A percentile compares a stretch with the other conserved stretches of the same genome.
phyloP scores from a whole-genome alignment of 179 eudicot genomes.

The Carnegiea gigantea region DNA sequence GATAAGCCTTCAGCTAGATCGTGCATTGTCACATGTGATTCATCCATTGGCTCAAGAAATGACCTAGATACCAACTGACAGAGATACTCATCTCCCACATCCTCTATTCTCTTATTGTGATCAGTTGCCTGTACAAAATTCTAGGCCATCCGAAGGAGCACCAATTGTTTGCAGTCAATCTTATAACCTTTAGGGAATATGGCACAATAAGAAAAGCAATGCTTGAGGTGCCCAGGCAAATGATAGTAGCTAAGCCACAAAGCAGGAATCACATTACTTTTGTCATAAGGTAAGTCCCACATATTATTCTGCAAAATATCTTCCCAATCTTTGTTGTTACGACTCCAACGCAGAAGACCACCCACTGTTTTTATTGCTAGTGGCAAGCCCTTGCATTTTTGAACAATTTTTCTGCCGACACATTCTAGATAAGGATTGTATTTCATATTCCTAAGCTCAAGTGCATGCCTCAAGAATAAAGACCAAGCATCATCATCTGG shows the following conservation, averaged over 20 bases:
- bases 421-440: not conserved
- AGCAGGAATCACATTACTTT: conserved; percentile 15
- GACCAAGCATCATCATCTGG: conserved; percentile 20
- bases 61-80: conserved; percentile 12
- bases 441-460: not conserved
- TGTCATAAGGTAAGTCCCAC: conserved; percentile 16
- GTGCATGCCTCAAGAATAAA: conserved; percentile 24
- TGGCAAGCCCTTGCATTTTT: conserved; percentile 26
- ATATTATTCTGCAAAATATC: conserved; percentile 8
- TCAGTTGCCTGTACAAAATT: not conserved
- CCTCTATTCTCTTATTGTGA: conserved; percentile 1
- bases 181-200: conserved; percentile 27
- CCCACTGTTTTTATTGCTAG: conserved; percentile 27
- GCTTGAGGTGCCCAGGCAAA: conserved; percentile 26
- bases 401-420: conserved; percentile 20
- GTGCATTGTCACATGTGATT: conserved; percentile 18
- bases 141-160: conserved; percentile 27
- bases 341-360: conserved; percentile 20
- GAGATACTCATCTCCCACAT: conserved; percentile 6
- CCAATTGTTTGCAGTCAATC: conserved; percentile 15
- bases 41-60: conserved; percentile 3
- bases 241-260: conserved; percentile 26
- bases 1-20: conserved; percentile 23
- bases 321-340: conserved; percentile 16
- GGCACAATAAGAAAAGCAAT: conserved; percentile 35